Evolutionary conservation across 2,329 filamentous ascomycete species (phyloP), one percentile per base, ranked within the genome.

Genomic region (Aureobasidium sp.): DNA sequence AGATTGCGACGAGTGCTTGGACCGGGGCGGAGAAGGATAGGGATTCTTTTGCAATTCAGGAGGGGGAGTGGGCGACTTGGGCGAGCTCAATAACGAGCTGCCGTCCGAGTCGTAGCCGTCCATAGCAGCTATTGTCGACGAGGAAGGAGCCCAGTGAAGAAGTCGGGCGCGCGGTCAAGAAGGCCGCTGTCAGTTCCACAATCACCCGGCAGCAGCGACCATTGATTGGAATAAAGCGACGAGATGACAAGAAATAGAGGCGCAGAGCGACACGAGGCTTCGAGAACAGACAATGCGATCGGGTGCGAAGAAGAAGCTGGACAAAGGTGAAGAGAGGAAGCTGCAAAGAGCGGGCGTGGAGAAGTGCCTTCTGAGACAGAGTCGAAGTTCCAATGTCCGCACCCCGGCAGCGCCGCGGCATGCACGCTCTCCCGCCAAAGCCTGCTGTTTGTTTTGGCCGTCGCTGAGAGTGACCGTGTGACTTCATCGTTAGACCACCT

Each of bases 1-100:
- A 67, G 72, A 76, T 59, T 76, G 72, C 30, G 77, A 79, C 25
- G 76, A 76, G 60, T 76, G 73, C 64, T 77, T 76, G 30, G 78
- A 79, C 15, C 76, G 74, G 34, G 71, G 69, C 34, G 73, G 72
- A 42, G 71, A 66, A 9, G 63, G 64, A 60, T 65, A 64, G 44
- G 63, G 59, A 63, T 64, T 66, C 50, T 66, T 61, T 64, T 66
- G 66, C 62, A 68, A 63, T 42, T 67, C 65, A 44, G 68, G 67
- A 53, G 68, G 72, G 64, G 66, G 71, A 65, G 65, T 67, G 50
- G 73, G 73, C 62, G 76, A 76, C 39, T 69, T 69, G 15, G 71
- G 66, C 55, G 76, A 74, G 72, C 75, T 73, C 68, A 76, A 70
- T 49, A 72, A 70, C 49, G 75, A 76, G 69, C 73, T 75, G 45